phyloP scores from a whole-genome alignment of 2,329 filamentous ascomycete genomes.

The Penicillium sp. region DNA sequence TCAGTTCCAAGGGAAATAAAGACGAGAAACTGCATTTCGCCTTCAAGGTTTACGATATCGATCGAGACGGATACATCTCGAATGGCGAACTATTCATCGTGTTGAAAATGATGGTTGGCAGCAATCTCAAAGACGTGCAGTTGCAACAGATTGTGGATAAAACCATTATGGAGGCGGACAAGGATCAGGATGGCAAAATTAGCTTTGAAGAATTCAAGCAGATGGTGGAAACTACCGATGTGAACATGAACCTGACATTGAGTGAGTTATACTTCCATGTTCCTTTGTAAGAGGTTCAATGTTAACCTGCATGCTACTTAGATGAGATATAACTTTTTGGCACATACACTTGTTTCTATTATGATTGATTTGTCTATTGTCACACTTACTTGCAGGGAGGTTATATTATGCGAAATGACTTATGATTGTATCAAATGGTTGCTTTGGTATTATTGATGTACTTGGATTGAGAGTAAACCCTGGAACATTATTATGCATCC shows the following conservation, averaged over 20 bases:
- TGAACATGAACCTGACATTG: conserved; percentile 65
- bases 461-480: neutral
- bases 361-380: neutral
- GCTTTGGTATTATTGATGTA: neutral
- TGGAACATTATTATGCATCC: neutral
- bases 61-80: conserved; percentile 96
- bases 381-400: neutral
- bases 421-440: neutral
- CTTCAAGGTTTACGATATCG: conserved; percentile 99
- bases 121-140: conserved; percentile 98
- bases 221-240: conserved; percentile 94
- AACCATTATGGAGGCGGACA: conserved; percentile 99
- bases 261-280: conserved; percentile 40
- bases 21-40: conserved; percentile 97
- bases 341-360: neutral
- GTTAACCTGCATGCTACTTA: neutral
- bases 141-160: conserved; percentile 99
- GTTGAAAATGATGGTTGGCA: conserved; percentile 99
- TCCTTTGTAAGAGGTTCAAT: neutral
- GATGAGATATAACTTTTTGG: conserved; percentile 1
- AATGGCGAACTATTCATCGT: conserved; percentile 99
- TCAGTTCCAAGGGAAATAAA: conserved; percentile 98
- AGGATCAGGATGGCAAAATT: conserved; percentile 94
- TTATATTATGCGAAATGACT: conserved; percentile 7
- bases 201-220: conserved; percentile 98